Evolutionary conservation across 202 grass and related monocot genomes (phyloP).

Genomic region (Saccharum hybrid): DNA sequence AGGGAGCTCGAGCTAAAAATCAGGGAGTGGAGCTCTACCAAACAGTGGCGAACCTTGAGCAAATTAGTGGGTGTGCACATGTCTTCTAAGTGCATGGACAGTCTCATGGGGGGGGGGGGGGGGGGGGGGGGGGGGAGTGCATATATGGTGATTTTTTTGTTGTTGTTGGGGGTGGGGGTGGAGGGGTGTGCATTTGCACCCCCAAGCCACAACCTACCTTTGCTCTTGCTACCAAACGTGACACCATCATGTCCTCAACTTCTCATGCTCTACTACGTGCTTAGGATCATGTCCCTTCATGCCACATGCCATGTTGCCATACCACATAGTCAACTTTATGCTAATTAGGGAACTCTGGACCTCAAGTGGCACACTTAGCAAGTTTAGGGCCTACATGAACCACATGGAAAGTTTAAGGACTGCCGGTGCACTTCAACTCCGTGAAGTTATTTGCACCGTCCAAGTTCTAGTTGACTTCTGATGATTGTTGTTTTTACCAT

Average conservation of each 20-base stretch:
- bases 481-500: neutral
- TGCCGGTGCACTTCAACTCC: neutral
- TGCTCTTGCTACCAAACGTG: too few relatives aligned
- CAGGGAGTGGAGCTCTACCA: too few relatives aligned
- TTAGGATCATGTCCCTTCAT: neutral
- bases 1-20: too few relatives aligned
- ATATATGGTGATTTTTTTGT: too few relatives aligned
- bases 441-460: neutral
- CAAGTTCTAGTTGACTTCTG: neutral
- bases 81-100: too few relatives aligned
- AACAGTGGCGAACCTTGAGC: too few relatives aligned
- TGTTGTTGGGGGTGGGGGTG: too few relatives aligned
- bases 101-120: too few relatives aligned
- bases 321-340: neutral
- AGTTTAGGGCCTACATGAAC: neutral
- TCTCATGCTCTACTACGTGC: neutral
- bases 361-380: neutral
- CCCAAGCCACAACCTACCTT: too few relatives aligned
- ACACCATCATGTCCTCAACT: neutral
- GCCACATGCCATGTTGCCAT: neutral
- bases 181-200: too few relatives aligned
- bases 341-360: neutral
- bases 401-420: conserved; percentile 6
- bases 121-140: too few relatives aligned
- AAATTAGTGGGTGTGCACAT: too few relatives aligned